Evolutionary conservation across 257 asterid genomes (phyloP).

Genomic region (Fraxinus anomala): DNA sequence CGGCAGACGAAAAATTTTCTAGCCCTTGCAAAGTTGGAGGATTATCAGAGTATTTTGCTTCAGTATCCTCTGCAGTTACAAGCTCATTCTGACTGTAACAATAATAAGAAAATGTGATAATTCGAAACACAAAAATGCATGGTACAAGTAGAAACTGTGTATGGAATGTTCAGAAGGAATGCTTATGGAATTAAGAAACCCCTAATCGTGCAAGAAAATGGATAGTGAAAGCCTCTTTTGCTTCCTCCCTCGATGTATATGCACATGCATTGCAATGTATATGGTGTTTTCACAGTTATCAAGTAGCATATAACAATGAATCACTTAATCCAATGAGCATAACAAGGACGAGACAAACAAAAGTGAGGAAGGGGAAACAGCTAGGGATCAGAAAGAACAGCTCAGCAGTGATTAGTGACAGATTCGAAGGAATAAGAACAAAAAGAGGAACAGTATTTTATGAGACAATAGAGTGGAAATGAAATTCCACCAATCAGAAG

Average conservation of each 20-base stretch:
- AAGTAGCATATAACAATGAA: slow-evolving; percentile 2
- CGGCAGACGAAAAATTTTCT: slow-evolving; percentile 42
- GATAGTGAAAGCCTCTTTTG: background rate
- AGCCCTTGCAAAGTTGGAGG: slow-evolving; percentile 46
- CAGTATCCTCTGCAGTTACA: slow-evolving; percentile 46
- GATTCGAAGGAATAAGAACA: background rate
- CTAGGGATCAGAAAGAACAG: background rate
- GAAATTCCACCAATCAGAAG: background rate
- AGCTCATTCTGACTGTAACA: slow-evolving; percentile 55
- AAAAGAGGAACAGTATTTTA: background rate
- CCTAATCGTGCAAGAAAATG: slow-evolving; percentile 12
- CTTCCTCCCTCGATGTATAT: background rate
- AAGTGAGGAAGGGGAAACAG: background rate
- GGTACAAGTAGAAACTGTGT: slow-evolving; percentile 1
- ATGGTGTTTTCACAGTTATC: slow-evolving; percentile 6
- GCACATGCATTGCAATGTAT: background rate
- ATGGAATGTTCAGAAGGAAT: slow-evolving; percentile 3
- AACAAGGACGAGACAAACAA: background rate
- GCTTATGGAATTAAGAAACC: background rate
- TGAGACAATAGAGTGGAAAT: background rate
- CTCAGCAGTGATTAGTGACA: slow-evolving; percentile 2
- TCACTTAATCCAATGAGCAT: background rate
- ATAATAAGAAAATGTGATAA: slow-evolving; percentile 22
- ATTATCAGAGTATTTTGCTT: slow-evolving; percentile 50
- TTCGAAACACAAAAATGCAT: slow-evolving; percentile 15